Percentiles rank a stretch among this genome's conserved stretches.
Conservation (phyloP, 495 filamentous ascomycete genomes). For the Terfezia claveryi region DNA sequence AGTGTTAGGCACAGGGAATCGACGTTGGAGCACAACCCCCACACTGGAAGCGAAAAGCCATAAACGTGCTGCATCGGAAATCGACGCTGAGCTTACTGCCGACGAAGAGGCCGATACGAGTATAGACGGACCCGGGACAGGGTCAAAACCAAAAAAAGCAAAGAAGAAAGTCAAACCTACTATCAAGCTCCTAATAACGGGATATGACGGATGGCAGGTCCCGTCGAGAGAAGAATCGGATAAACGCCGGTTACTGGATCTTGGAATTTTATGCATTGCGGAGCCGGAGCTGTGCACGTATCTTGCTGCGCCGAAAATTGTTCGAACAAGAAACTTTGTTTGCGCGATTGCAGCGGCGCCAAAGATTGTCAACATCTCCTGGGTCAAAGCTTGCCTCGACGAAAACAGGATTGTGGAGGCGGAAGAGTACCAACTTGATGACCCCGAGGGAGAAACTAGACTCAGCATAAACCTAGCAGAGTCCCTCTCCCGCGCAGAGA, state of each 20-base stretch:
- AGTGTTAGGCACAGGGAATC: constrained; percentile 49
- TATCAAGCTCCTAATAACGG: constrained; percentile 15
- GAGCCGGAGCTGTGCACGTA: constrained; percentile 58
- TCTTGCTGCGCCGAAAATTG: constrained; percentile 64
- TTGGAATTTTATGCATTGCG: constrained; percentile 61
- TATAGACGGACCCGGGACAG: constrained; percentile 5
- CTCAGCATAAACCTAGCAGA: constrained; percentile 44
- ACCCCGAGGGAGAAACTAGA: constrained; percentile 44
- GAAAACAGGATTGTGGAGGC: constrained; percentile 34
- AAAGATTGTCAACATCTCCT: constrained; percentile 50
- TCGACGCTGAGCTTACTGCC: neutral
- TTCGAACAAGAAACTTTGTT: constrained; percentile 85
- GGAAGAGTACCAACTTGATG: constrained; percentile 40
- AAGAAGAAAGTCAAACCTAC: constrained; percentile 13
- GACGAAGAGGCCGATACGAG: constrained; percentile 1
- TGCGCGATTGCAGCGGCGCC: constrained; percentile 59
- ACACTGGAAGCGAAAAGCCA: constrained; percentile 8
- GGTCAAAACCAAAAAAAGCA: constrained; percentile 7
- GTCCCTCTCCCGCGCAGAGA: constrained; percentile 42
- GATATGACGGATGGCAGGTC: constrained; percentile 3
- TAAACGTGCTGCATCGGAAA: constrained; percentile 30
- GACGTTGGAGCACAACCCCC: constrained; percentile 30
- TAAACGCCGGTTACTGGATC: constrained; percentile 18
- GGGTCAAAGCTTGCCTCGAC: constrained; percentile 49
- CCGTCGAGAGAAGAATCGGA: no score